Evolutionary conservation across 805 yeast genomes (phyloP), one percentile per base, ranked within the genome.

Genomic region (Ogataea nitratoaversa): DNA sequence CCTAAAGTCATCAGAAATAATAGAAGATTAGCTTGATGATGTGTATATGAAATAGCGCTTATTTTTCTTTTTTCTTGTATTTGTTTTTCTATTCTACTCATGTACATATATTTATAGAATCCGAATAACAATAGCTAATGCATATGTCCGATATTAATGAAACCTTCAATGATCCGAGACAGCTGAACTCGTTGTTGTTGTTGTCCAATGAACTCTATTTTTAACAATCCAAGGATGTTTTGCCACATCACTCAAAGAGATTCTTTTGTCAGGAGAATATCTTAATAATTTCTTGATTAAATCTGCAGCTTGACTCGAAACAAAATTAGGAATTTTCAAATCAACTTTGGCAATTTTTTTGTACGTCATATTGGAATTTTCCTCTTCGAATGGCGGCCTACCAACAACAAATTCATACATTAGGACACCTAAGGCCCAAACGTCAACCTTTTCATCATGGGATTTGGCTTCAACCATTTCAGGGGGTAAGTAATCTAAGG

Each of bases 401-500:
- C 97, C 98, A 4, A 84, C 89, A 2, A 91, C 63, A 37, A 93
- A 74, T 60, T 91, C 99, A 56, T 83, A 91, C 46, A 89, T 73
- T 28, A 91, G 61, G 2, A 91, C 79, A 0, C 99, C 99, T 39
- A 91, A 66, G 1, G 97, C 87, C 99, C 99, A 91, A 3, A 84
- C 74, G 58, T 91, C 99, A 0, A 88, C 95, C 37, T 71, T 71
- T 38, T 71, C 72, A 51, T 84, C 91, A 53, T 91, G 93, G 9
- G 80, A 84, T 50, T 76, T 79, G 1, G 85, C 80, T 46, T 84
- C 93, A 6, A 91, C 86, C 84, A 93, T 82, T 63, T 91, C 99
- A 7, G 99, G 99, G 0, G 98, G 95, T 13, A 93, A 64, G 53
- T 91, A 91, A 62, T 93, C 98, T 30, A 91, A 67, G 0, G 99